These are phyloP conservation scores for Pythium vanterpoolii DNA, from an alignment of 352 stramenopile genomes.

Conservation along the genomic window DNA sequence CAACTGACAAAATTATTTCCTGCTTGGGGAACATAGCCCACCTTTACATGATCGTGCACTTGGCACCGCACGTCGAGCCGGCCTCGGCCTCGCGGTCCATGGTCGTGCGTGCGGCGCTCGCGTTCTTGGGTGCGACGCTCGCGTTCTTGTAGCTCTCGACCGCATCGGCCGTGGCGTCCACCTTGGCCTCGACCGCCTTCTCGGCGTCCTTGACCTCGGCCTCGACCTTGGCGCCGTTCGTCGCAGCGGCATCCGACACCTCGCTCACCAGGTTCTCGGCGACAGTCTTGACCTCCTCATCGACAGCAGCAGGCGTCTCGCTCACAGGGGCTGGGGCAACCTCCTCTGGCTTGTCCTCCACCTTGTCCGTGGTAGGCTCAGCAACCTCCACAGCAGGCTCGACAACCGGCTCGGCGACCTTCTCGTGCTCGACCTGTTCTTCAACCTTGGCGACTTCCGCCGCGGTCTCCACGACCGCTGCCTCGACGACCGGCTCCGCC, in stretches of 20 bases:
- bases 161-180: neutral
- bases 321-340: neutral
- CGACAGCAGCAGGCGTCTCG: conserved; percentile 3
- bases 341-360: conserved; percentile 12
- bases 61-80: conserved; percentile 28
- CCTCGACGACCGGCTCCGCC: neutral
- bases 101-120: conserved; percentile 36
- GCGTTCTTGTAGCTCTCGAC: conserved; percentile 72
- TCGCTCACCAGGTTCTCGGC: conserved; percentile 17
- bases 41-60: conserved; percentile 62
- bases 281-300: conserved; percentile 19
- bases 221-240: conserved; percentile 33
- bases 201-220: conserved; percentile 7
- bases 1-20: conserved; percentile 16
- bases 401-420: neutral
- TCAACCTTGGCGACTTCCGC: conserved; percentile 29
- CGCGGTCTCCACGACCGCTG: conserved; percentile 8
- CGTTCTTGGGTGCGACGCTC: conserved; percentile 38
- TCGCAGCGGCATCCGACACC: conserved; percentile 15
- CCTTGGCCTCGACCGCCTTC: conserved; percentile 5
- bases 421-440: neutral
- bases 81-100: conserved; percentile 52
- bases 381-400: conserved; percentile 9
- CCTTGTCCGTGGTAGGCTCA: conserved; percentile 13
- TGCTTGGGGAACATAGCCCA: conserved; percentile 5